Percentiles rank a stretch among this genome's conserved stretches.
Evolutionary conservation across 1,139 yeast genomes (phyloP).

Genomic region (Entelexis paramagnoliae): DNA sequence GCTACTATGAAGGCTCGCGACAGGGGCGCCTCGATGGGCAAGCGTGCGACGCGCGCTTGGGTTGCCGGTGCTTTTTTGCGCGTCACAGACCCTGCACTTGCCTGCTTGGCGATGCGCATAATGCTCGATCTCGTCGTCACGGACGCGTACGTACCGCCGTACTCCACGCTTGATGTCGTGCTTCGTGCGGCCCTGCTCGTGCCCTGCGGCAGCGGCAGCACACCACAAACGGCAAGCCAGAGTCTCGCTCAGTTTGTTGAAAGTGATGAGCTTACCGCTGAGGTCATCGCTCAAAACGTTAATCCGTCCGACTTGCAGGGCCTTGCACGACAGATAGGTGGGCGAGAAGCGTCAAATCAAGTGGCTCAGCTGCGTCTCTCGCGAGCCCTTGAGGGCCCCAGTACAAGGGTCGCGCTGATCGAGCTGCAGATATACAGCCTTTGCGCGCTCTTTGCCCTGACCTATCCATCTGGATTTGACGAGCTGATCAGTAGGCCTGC

Average conservation of each 20-base stretch:
- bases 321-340: not conserved
- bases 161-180: not conserved
- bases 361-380: not conserved
- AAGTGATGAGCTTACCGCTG: not conserved
- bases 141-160: slow-evolving; percentile 3
- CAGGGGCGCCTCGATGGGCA: not conserved
- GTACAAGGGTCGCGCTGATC: not conserved
- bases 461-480: slow-evolving; percentile 6
- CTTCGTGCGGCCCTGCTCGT: not conserved
- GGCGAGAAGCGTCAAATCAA: not conserved
- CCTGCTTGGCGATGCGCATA: slow-evolving; percentile 3
- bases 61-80: not conserved
- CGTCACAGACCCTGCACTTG: not conserved
- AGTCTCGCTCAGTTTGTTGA: not conserved
- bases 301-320: not conserved
- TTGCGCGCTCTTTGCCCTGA: slow-evolving; percentile 4
- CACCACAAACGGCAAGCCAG: not conserved
- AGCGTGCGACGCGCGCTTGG: not conserved
- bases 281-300: not conserved
- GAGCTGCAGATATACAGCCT: slow-evolving; percentile 10
- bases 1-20: not conserved
- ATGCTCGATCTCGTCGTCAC: not conserved
- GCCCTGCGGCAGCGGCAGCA: slow-evolving; percentile 11
- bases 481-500: not conserved
- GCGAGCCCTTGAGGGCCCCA: not conserved